These are phyloP conservation scores for Brettanomyces sp. DNA, from an alignment of 805 yeast species.

Conservation along the genomic window DNA sequence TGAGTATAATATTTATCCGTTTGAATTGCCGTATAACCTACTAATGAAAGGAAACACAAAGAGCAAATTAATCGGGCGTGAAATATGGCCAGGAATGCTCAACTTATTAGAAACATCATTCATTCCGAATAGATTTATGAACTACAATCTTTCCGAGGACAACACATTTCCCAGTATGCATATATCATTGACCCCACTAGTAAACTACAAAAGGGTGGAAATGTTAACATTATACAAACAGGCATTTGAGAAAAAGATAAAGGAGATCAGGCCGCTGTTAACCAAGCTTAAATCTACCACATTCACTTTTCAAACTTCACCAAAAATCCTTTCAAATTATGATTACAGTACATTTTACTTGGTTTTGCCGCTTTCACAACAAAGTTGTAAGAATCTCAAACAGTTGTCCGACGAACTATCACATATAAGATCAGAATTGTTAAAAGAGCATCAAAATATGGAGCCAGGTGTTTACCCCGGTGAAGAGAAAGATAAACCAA, in stretches of 20 bases:
- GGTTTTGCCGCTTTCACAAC: background rate
- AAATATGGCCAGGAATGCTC: constrained; percentile 13
- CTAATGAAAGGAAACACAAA: constrained; percentile 15
- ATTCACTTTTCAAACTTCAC: background rate
- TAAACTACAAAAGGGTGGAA: constrained; percentile 8
- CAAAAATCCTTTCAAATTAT: constrained; percentile 5
- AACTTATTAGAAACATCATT: constrained; percentile 1
- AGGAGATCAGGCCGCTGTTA: background rate
- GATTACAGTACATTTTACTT: constrained; percentile 9
- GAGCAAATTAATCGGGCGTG: constrained; percentile 8
- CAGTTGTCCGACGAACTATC: constrained; percentile 4
- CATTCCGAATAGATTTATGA: constrained; percentile 18
- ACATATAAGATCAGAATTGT: background rate
- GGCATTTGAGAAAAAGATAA: constrained; percentile 5
- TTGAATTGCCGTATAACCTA: constrained; percentile 17
- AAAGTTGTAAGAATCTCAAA: constrained; percentile 1
- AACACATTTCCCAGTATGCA: constrained; percentile 10
- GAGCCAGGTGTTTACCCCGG: too few relatives aligned
- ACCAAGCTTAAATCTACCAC: background rate
- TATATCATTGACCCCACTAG: constrained; percentile 19
- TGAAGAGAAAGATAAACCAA: background rate
- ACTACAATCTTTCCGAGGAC: constrained; percentile 8
- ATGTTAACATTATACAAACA: constrained; percentile 7
- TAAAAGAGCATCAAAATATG: too few relatives aligned
- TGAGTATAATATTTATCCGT: constrained; percentile 8